phyloP scores from a whole-genome alignment of 768 basidiomycete species.

The Hydnum rufescens region DNA sequence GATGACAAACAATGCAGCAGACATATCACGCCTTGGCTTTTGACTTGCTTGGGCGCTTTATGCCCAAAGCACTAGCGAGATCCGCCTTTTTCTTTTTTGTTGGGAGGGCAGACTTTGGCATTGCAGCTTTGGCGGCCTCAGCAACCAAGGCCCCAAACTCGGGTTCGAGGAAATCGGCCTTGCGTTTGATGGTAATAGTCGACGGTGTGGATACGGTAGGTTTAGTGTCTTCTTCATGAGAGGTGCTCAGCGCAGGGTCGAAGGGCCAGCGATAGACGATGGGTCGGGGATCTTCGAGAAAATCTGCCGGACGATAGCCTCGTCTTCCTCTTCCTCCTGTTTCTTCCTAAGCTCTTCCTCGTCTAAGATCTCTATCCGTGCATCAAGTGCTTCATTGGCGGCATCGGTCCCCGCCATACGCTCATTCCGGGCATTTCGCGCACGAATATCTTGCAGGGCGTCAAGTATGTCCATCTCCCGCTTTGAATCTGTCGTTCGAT shows the following conservation, averaged over 20 bases:
- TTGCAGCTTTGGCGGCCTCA: slow-evolving; percentile 29
- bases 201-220: slow-evolving; percentile 6
- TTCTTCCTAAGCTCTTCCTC: slow-evolving; percentile 68
- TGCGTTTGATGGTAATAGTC: slow-evolving; percentile 60
- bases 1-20: background rate
- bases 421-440: slow-evolving; percentile 75
- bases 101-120: slow-evolving; percentile 23
- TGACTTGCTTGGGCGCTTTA: slow-evolving; percentile 38
- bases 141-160: slow-evolving; percentile 44
- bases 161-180: slow-evolving; percentile 63
- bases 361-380: slow-evolving; percentile 33
- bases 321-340: slow-evolving; percentile 78
- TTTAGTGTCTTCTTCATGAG: slow-evolving; percentile 12
- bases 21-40: background rate
- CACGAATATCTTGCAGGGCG: slow-evolving; percentile 80
- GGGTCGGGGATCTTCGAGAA: slow-evolving; percentile 48
- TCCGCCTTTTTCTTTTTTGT: slow-evolving; percentile 37
- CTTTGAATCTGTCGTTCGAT: slow-evolving; percentile 78
- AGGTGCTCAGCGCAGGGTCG: slow-evolving; percentile 12
- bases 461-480: slow-evolving; percentile 98
- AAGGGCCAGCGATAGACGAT: slow-evolving; percentile 14
- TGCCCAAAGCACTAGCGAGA: slow-evolving; percentile 46
- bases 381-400: slow-evolving; percentile 40
- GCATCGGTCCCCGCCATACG: slow-evolving; percentile 40
- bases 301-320: slow-evolving; percentile 66